A percentile compares a stretch with the other conserved stretches of the same genome.
Conservation (phyloP, 768 basidiomycete genomes). For the Trametes cubensis region DNA sequence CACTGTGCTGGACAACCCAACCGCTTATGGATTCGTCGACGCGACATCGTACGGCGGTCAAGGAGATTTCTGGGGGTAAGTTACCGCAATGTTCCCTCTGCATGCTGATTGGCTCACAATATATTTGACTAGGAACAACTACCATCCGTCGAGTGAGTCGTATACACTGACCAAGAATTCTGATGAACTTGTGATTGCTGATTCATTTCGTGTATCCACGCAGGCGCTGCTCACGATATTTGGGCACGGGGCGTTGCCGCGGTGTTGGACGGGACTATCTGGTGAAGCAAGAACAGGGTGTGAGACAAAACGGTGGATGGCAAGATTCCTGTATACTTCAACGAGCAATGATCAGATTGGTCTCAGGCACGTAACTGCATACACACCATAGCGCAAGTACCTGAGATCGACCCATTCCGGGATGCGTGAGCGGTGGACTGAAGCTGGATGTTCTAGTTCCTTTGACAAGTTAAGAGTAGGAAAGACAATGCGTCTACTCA, state of each 20-base stretch:
- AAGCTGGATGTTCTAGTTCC: no score
- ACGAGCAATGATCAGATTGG: no score
- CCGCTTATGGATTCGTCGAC: slow-evolving; percentile 58
- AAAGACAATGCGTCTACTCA: no score
- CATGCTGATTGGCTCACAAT: neutral
- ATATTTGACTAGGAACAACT: slow-evolving; percentile 47
- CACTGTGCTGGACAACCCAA: slow-evolving; percentile 50
- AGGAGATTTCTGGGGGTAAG: slow-evolving; percentile 59
- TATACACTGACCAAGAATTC: neutral
- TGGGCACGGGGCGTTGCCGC: slow-evolving; percentile 28
- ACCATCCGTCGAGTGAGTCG: slow-evolving; percentile 51
- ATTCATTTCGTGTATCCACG: no score
- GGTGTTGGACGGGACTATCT: slow-evolving; percentile 29
- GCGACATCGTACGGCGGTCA: slow-evolving; percentile 48
- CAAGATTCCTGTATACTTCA: no score
- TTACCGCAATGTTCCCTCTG: neutral
- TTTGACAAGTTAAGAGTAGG: no score
- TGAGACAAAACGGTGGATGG: no score
- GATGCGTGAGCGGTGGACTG: no score
- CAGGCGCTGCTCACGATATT: slow-evolving; percentile 33
- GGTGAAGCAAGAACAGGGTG: slow-evolving; percentile 7
- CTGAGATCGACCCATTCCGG: no score
- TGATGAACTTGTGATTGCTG: neutral
- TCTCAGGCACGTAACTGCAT: no score
- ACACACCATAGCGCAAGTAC: no score